Conservation (phyloP, 441 rosid species). For the Erysimum cheiri region DNA sequence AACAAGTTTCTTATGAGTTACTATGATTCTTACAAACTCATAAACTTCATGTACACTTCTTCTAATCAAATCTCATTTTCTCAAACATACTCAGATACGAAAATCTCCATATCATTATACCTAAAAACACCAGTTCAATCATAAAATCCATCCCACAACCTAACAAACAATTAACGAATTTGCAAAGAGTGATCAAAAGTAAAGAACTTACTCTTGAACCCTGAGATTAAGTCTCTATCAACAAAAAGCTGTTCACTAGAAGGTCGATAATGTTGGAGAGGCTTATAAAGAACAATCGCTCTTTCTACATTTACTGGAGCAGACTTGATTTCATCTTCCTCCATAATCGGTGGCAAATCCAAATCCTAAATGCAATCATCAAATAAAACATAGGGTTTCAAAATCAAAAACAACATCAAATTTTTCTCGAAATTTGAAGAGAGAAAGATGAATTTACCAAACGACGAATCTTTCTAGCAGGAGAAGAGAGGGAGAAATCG, state of each 20-base stretch:
- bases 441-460: slow-evolving; percentile 49
- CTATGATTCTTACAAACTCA: neutral
- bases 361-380: slow-evolving; percentile 45
- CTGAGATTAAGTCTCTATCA: slow-evolving; percentile 55
- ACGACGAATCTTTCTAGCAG: slow-evolving; percentile 82
- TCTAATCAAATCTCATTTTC: neutral
- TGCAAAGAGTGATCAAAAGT: neutral
- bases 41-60: neutral
- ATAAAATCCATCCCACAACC: neutral
- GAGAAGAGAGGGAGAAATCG: slow-evolving; percentile 81
- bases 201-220: slow-evolving; percentile 59
- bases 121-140: neutral
- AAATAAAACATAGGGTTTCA: neutral
- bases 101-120: neutral
- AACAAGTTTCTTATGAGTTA: neutral
- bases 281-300: slow-evolving; percentile 71
- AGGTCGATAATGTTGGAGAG: slow-evolving; percentile 39
- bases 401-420: too few relatives aligned
- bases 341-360: slow-evolving; percentile 61
- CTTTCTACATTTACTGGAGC: slow-evolving; percentile 56
- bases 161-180: too few relatives aligned
- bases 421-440: neutral
- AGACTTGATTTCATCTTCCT: slow-evolving; percentile 20
- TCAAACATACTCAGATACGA: too few relatives aligned
- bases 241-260: slow-evolving; percentile 43